Evolutionary conservation across 257 asterid genomes (phyloP), one percentile per base, ranked within the genome.

Genomic region (Solanum virginianum): DNA sequence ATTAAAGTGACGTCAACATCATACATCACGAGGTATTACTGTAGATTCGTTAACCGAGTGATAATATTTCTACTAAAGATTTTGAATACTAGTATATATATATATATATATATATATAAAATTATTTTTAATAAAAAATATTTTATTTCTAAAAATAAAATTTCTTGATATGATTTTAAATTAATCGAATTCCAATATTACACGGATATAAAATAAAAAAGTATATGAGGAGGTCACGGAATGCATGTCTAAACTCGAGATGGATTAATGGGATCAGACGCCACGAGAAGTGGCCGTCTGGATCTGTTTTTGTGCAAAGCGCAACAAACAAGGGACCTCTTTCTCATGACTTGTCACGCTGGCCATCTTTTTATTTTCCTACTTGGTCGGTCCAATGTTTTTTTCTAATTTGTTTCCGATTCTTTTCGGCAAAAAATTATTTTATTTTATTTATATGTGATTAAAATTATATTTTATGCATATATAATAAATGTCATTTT

Each of bases 141-240:
- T 65, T 29, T 26, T 26, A 26, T 16, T 2, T 65, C 5, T 3
- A 10, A 6, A 65, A 6, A 7, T 65, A 14, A 13, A 6, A 0
- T 0, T 26, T 65, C 16, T 1, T 2, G 0, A 26, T 0, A 15
- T 14, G 1, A 26, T 13, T 29, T 2, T 5, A 7, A 22, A 65
- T 26, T 29, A 29, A 0, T 0, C 0, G 8, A 7, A 66, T 7
- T 0, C 7, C 0, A 65, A 29, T 1, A 6, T 14, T 65, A 14
- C 3, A 36, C 0, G 0, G 0, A 29, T 3, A 15, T 5, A 1
- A 26, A 39, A 17, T 22, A 20, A 2, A 1, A 22, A 3, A 17
- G 4, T 8, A 1, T 0, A 75, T 75, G 15, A 75, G 13, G 4
- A n/a, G 43, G 41, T 75, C 82, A 49, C 82, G 82, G 41, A 49